Percentiles rank a stretch among this genome's conserved stretches.
Evolutionary conservation across 2,329 filamentous ascomycete species (phyloP).

Genomic region (Alternaria burnsii): DNA sequence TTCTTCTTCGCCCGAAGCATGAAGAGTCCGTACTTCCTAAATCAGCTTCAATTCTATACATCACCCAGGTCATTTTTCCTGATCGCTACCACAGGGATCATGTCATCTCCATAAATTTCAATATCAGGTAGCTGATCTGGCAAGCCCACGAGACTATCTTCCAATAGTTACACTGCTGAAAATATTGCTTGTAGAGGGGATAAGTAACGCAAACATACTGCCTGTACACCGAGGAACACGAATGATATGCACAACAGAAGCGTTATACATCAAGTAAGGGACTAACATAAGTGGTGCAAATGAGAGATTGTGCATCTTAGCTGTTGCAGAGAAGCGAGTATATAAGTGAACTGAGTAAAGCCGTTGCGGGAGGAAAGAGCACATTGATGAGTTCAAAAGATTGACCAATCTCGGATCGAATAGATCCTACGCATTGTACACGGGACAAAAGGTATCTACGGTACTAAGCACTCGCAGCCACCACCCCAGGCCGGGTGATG

Average conservation of each 20-base stretch:
- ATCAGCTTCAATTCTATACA: background rate
- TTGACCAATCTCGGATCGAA: background rate
- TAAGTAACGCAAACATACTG: background rate
- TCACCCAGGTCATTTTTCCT: background rate
- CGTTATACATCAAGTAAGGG: background rate
- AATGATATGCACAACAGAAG: background rate
- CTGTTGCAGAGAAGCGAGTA: background rate
- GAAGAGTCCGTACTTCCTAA: background rate
- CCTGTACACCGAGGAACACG: background rate
- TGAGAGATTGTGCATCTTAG: background rate
- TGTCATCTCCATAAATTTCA: background rate
- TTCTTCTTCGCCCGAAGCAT: background rate
- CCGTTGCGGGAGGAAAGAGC: background rate
- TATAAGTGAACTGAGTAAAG: background rate
- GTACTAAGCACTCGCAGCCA: constrained; percentile 15
- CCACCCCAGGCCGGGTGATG: constrained; percentile 5
- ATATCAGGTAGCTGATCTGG: background rate
- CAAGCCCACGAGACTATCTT: background rate
- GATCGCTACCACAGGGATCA: no score
- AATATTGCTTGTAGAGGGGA: background rate
- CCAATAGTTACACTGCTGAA: background rate
- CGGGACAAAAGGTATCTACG: background rate
- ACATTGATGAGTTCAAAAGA: background rate
- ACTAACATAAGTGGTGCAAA: background rate
- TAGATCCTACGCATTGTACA: background rate